Evolutionary conservation across 306 rosid species (phyloP), one percentile per base, ranked within the genome.

Genomic region (Sesbania bispinosa): DNA sequence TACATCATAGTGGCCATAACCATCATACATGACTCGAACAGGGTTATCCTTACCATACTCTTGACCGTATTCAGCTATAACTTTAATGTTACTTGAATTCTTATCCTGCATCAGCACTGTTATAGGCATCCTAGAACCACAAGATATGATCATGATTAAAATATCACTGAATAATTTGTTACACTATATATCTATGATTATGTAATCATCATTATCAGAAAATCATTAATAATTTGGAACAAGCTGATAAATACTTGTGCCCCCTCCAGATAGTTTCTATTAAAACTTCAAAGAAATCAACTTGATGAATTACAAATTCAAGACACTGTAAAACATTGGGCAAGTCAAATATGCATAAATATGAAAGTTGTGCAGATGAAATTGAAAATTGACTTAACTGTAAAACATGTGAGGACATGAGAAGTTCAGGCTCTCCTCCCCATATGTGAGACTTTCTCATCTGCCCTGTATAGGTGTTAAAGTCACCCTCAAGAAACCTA

Each of bases 351-450:
- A 29, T 26, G n/a, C 3, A 62, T 11, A 45, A 6, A 15, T 27
- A 42, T 29, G 29, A 33, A 67, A 58, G 47, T 47, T 36, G 20
- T 21, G 59, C 19, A 59, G 38, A 29, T n/a, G n/a, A n/a, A n/a
- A n/a, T n/a, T 26, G 59, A 66, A 73, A 53, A 73, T 27, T 20
- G 20, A 62, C 74, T 67, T 76, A 88, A 93, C 98, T 36, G 68
- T 63, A 90, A 77, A 69, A 88, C 93, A 76, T 93, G 97, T 3
- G 96, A 83, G 65, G 88, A 81, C 97, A 88, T 90, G 21, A 90
- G 90, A 83, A 93, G 81, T 81, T 93, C 97, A 26, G 97, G 98
- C 76, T 90, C 97, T 47, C 98, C 97, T 43, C 97, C 97, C 97
- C 96, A 88, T 13, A 36, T 76, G 57, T 93, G 88, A 21, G 96